Base-by-base conservation (phyloP, 352 stramenopile genomes). In the Globisporangium alternatum region DNA sequence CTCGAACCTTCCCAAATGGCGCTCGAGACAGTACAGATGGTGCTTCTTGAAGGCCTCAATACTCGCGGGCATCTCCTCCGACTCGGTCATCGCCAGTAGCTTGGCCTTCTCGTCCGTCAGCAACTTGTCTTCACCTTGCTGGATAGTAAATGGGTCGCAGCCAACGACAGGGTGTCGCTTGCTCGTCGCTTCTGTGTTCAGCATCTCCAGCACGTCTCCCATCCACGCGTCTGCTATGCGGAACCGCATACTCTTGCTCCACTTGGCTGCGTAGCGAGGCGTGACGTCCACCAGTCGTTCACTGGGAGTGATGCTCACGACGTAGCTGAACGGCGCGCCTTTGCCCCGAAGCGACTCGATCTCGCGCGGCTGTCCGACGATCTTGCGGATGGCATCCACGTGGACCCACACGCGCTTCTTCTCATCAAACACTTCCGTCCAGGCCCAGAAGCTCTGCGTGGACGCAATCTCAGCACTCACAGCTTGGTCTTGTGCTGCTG, bases 21-120 rank as follows among this genome's bases (percentile, higher is more conserved):
- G 77, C 65, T 94, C 82, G 6, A 96, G 72, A 56, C 83, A 88
- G 64, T 92, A 95, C 54, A 90, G 22, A 35, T 88, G 78, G 57
- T 96, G 89, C 30, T 90, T 91, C 37, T 71, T 77, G 61, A 96
- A 96, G 9, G 67, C 81, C 56, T 91, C 81, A 12, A 91, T n/a
- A 44, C 80, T 93, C 19, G 76, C 83, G 0, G 87, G 88, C 81
- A 96, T 90, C 5, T 72, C 77, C 66, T 95, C 85, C 12, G 56
- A 58, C 55, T 72, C 57, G 9, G 43, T 70, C 61, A 72, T 45
- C 10, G 53, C 52, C 8, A 56, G 58, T 33, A 94, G 57, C 41
- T 75, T 80, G n/a, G 71, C 41, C n/a, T 74, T 70, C 48, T 93
- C 86, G 2, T 72, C 48, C 9, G 30, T 45, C 0, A 87, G 54